phyloP scores from a whole-genome alignment of 2,329 filamentous ascomycete species.

The Fusarium subtropicale region DNA sequence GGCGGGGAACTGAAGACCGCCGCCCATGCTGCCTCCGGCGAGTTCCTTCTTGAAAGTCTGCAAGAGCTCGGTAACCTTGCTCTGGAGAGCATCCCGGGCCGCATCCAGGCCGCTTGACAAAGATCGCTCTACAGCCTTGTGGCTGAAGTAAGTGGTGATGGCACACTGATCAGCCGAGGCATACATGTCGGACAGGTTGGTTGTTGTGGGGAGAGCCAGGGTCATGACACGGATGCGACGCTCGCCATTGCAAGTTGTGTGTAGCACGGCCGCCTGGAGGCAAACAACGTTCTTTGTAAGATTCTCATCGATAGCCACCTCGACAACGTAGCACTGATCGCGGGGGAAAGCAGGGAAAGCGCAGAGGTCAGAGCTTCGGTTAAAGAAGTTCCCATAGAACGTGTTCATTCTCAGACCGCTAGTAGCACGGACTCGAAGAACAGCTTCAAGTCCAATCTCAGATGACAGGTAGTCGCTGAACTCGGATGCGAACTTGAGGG shows the following conservation, averaged over 20 bases:
- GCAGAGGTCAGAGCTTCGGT: conserved; percentile 95
- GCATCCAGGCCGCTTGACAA: conserved; percentile 88
- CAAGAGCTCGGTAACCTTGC: conserved; percentile 91
- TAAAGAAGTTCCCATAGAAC: conserved; percentile 99
- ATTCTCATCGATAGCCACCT: conserved; percentile 97
- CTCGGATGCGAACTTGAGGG: conserved; percentile 96
- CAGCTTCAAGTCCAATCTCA: conserved; percentile 95
- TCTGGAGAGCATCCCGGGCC: conserved; percentile 88
- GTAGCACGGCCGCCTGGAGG: conserved; percentile 92
- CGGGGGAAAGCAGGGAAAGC: conserved; percentile 98
- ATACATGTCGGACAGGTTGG: conserved; percentile 89
- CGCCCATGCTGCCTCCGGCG: conserved; percentile 94
- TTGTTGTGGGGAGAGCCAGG: conserved; percentile 90
- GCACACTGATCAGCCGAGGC: conserved; percentile 95
- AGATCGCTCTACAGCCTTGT: conserved; percentile 95
- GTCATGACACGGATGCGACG: conserved; percentile 95
- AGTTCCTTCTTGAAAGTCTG: conserved; percentile 98
- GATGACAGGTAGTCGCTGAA: conserved; percentile 97
- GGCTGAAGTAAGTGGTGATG: conserved; percentile 92
- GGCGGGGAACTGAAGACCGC: conserved; percentile 91
- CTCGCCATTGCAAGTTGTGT: conserved; percentile 98
- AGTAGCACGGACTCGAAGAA: conserved; percentile 93
- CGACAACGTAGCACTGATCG: conserved; percentile 97
- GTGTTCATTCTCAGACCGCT: conserved; percentile 96
- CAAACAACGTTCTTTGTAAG: conserved; percentile 92